Percentiles rank a stretch among this genome's conserved stretches.
phyloP scores from a whole-genome alignment of 805 yeast species.

The Myxozyma melibiosi region DNA sequence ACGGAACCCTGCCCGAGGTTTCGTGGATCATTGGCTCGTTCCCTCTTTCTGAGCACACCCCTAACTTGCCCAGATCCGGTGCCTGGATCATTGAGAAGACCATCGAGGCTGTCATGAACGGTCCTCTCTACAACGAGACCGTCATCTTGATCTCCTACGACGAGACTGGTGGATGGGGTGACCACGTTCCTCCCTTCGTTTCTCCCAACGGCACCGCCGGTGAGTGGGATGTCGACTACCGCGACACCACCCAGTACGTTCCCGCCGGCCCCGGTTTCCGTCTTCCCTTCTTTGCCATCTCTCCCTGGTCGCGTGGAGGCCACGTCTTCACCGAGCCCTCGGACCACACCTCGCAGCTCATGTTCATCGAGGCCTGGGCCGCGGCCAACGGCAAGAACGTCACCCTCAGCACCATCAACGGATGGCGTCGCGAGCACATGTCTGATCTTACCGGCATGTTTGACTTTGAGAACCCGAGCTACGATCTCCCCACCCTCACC shows the following conservation, averaged over 20 bases:
- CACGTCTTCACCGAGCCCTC: constrained; percentile 35
- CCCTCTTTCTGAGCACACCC: constrained; percentile 38
- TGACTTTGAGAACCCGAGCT: constrained; percentile 31
- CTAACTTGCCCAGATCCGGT: constrained; percentile 34
- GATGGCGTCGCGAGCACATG: constrained; percentile 38
- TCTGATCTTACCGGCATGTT: constrained; percentile 34
- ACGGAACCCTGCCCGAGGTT: constrained; percentile 36
- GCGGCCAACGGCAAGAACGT: constrained; percentile 28
- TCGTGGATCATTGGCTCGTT: constrained; percentile 35
- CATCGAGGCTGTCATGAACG: constrained; percentile 31
- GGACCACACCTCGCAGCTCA: constrained; percentile 38
- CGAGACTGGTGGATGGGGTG: constrained; percentile 39
- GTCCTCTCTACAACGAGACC: constrained; percentile 35
- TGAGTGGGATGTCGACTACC: constrained; percentile 36
- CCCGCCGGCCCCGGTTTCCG: constrained; percentile 19
- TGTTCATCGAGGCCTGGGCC: constrained; percentile 37
- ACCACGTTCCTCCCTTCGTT: constrained; percentile 36
- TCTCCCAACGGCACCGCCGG: constrained; percentile 37
- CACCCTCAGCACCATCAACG: constrained; percentile 22
- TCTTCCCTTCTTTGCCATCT: constrained; percentile 23
- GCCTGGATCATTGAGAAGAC: constrained; percentile 35
- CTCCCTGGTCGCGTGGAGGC: constrained; percentile 39
- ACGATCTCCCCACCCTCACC: constrained; percentile 9
- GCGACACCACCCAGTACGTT: constrained; percentile 9
- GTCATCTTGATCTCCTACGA: constrained; percentile 36